Percentiles rank a stretch among this genome's conserved stretches.
Conservation (phyloP, 2,329 filamentous ascomycete species). For the Colletotrichum tofieldiae region DNA sequence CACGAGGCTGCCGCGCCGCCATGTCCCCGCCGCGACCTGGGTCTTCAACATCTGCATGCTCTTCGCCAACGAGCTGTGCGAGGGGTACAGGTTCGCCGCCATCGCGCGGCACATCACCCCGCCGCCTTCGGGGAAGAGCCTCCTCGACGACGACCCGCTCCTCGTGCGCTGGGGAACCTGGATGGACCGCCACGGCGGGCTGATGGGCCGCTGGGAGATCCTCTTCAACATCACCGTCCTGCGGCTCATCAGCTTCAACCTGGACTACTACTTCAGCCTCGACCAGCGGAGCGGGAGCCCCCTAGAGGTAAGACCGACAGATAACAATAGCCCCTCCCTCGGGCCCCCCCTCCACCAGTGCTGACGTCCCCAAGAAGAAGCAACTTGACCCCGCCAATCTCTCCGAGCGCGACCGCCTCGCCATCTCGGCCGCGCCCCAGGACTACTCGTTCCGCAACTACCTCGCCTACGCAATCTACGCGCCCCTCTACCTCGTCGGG, state of each 20-base stretch:
- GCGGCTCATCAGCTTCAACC: constrained; percentile 94
- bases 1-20: constrained; percentile 77
- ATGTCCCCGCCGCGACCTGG: constrained; percentile 87
- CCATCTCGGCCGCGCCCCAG: constrained; percentile 77
- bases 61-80: constrained; percentile 89
- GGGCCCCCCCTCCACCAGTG: constrained; percentile 25
- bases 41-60: constrained; percentile 87
- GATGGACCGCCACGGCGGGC: constrained; percentile 84
- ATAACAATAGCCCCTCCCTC: not conserved
- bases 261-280: constrained; percentile 96
- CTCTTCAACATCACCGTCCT: constrained; percentile 97
- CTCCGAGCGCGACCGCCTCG: constrained; percentile 89
- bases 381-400: constrained; percentile 90
- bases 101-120: constrained; percentile 70
- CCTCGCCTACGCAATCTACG: constrained; percentile 90
- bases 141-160: constrained; percentile 58
- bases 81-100: constrained; percentile 81
- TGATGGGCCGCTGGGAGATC: constrained; percentile 96
- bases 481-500: constrained; percentile 91
- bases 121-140: constrained; percentile 46
- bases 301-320: constrained; percentile 79
- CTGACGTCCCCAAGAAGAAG: constrained; percentile 93
- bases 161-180: constrained; percentile 76
- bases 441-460: constrained; percentile 91
- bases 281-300: constrained; percentile 75